Conservation (phyloP, 257 asterid species). For the Nicotiana tomentosiformis region DNA sequence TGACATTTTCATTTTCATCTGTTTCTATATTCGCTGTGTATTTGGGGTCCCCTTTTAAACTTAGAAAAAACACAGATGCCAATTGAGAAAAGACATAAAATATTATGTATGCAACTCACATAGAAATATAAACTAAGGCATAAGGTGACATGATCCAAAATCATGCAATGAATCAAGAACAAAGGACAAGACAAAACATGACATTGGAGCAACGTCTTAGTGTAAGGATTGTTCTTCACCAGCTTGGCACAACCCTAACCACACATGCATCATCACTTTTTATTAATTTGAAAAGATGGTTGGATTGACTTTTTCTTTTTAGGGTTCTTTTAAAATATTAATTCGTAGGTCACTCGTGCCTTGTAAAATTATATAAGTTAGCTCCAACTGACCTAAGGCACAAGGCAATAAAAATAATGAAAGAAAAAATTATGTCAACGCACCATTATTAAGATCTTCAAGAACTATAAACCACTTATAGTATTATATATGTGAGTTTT, state of each 20-base stretch:
- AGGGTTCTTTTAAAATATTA: background rate
- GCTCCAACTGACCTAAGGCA: background rate
- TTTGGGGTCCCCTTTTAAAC: background rate
- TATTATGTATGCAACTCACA: background rate
- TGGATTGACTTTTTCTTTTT: background rate
- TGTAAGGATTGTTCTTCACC: constrained; percentile 12
- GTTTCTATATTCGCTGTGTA: background rate
- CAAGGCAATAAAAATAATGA: background rate
- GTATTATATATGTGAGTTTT: background rate
- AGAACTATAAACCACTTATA: background rate
- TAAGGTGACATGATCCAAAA: constrained; percentile 14
- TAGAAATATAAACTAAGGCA: background rate
- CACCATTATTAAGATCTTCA: background rate
- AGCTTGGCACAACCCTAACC: constrained; percentile 28
- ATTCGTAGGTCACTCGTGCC: background rate
- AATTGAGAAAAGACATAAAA: constrained; percentile 8
- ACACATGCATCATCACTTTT: constrained; percentile 2
- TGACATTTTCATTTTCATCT: background rate
- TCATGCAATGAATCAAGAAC: constrained; percentile 46
- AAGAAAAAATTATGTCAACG: background rate
- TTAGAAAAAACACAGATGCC: background rate
- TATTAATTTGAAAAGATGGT: background rate
- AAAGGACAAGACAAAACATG: constrained; percentile 34
- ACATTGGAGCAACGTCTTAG: constrained; percentile 17
- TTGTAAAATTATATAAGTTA: background rate